A percentile compares a stretch with the other conserved stretches of the same genome.
These are phyloP conservation scores for Coelastrella sp. DNA, from an alignment of 139 green algal species.

Conservation along the genomic window DNA sequence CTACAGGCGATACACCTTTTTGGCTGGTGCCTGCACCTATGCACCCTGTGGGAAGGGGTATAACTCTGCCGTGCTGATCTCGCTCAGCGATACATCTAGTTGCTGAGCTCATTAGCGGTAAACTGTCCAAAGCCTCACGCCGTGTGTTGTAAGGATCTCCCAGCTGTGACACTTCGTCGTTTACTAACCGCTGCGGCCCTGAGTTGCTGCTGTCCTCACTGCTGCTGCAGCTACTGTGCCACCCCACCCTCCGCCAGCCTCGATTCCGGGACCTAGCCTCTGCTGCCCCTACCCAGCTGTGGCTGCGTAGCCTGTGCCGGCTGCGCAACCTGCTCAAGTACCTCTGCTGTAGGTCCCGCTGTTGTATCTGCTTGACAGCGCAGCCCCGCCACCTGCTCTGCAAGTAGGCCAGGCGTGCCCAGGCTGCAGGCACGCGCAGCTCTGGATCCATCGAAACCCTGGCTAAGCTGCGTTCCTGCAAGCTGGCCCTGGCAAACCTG, in stretches of 20 bases:
- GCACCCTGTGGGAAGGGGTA: not conserved
- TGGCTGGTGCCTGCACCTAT: not conserved
- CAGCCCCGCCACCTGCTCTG: not conserved
- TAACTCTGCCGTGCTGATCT: not conserved
- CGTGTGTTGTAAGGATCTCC: too few species aligned
- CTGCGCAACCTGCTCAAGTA: not conserved
- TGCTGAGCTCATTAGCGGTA: not conserved
- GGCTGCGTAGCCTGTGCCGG: not conserved
- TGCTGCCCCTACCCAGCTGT: not conserved
- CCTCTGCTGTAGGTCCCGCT: not conserved
- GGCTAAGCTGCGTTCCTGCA: too few species aligned
- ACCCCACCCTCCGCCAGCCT: not conserved
- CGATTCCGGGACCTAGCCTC: not conserved
- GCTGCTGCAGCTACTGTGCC: not conserved
- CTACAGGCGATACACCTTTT: too few species aligned
- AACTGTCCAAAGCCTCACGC: not conserved
- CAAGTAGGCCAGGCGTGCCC: not conserved
- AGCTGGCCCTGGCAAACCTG: not conserved
- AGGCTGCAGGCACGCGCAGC: not conserved
- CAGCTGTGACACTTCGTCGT: too few species aligned
- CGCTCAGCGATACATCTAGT: not conserved
- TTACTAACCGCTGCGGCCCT: too few species aligned
- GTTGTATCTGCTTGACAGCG: not conserved
- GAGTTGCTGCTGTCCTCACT: too few species aligned
- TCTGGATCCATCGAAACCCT: not conserved